These are phyloP conservation scores for Haplosporangium gracile DNA, from an alignment of 192 early-diverging fungal genomes.

Conservation along the genomic window DNA sequence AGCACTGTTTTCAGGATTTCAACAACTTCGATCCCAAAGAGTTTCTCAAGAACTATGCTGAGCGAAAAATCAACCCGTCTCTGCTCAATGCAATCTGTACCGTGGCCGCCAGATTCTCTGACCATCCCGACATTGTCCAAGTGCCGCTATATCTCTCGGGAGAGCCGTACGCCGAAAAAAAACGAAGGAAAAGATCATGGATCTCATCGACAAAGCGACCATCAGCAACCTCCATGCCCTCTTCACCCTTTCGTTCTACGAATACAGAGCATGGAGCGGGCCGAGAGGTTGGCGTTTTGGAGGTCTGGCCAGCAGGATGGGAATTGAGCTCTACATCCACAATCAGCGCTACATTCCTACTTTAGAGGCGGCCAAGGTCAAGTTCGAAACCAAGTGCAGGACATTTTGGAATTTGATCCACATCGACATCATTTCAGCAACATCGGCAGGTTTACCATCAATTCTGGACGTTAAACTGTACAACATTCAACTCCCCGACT, in stretches of 20 bases:
- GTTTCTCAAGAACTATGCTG: conserved; percentile 3
- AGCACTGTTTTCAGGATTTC: conserved; percentile 6
- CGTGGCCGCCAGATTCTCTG: conserved; percentile 5
- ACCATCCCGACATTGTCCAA: conserved; percentile 5
- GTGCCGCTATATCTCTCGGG: neutral
- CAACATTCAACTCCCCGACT: conserved; percentile 10
- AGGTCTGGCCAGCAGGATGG: conserved; percentile 10
- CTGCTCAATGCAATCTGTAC: neutral
- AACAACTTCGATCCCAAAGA: neutral
- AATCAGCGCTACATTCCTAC: neutral
- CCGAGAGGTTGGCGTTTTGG: neutral
- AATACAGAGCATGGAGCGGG: conserved; percentile 4
- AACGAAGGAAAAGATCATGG: neutral
- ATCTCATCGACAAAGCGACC: conserved; percentile 5
- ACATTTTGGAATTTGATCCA: neutral
- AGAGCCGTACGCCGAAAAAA: conserved; percentile 5
- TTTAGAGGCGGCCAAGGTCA: neutral
- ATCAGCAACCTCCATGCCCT: conserved; percentile 10
- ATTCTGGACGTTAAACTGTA: neutral
- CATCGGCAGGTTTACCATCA: neutral
- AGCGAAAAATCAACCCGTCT: neutral
- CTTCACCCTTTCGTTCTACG: neutral
- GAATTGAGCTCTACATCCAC: conserved; percentile 3
- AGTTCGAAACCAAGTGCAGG: conserved; percentile 4
- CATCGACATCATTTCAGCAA: conserved; percentile 4